Evolutionary conservation across 1,284 basidiomycete species (phyloP), one percentile per base, ranked within the genome.

Genomic region (Melampsora americana): DNA sequence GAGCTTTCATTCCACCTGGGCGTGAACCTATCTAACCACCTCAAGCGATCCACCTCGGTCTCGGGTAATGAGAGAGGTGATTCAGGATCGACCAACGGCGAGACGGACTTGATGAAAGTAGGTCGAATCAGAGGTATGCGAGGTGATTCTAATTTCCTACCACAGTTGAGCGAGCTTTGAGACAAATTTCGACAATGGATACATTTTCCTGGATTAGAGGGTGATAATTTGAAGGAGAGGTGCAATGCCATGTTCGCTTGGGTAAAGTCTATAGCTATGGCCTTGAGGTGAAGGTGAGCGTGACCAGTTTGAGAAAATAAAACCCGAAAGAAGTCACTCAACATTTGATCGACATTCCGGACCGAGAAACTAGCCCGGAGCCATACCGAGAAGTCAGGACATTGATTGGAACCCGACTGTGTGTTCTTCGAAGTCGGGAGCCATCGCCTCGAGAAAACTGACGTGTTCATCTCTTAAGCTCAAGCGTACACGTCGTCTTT

Each of bases 11-110:
- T 46, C 64, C 62, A 67, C 26, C 65, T 62, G n/a, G 71, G 71
- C 12, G 65, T 67, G 35, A 74, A 74, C 28, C 71, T 62, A 44
- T 66, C 28, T 16, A 67, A 48, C 71, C 71, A 74, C 46, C 56
- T 59, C 39, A 67, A 16, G 14, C 71, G 64, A 26, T 59, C 35
- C 48, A 56, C 20, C 3, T 74, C 71, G 4, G 64, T 56, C 42
- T 66, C 50, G 39, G 71, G 71, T 7, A 66, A 39, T n/a, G 64
- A 74, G 20, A 66, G 35, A 20, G 71, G 48, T 30, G 71, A 67
- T 12, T 46, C 18, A 30, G 44, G 62, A 56, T 74, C 64, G 64
- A 66, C 53, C 28, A 74, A 64, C 6, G 71, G 71, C 26, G 71
- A 67, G 61, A 71, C 14, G 7, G 61, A 26, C 16, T 66, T 64